phyloP scores from a whole-genome alignment of 2,329 filamentous ascomycete genomes.

The Exophiala sideris region DNA sequence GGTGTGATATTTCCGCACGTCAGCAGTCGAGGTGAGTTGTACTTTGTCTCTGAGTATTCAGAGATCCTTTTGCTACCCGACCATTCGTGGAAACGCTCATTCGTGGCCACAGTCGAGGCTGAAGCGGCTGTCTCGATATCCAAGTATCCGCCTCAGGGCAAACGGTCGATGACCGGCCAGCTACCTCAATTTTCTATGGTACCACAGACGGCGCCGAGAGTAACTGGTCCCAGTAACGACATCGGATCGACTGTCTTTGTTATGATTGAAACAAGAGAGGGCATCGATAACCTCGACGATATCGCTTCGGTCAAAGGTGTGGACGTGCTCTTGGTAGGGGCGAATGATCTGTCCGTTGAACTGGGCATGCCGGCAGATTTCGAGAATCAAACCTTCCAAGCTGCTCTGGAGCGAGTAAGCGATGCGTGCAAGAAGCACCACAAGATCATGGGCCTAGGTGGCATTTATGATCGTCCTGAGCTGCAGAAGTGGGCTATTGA shows the following conservation, averaged over 20 bases:
- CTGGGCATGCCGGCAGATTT: constrained; percentile 12
- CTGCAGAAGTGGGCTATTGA: constrained; percentile 5
- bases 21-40: constrained; percentile 11
- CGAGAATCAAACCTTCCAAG: constrained; percentile 7
- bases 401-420: constrained; percentile 7
- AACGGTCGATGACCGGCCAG: constrained; percentile 13
- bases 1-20: constrained; percentile 20
- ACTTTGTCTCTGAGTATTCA: background rate
- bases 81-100: background rate
- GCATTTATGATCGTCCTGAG: constrained; percentile 7
- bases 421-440: constrained; percentile 3
- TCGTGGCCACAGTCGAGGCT: constrained; percentile 5
- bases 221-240: constrained; percentile 1
- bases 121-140: constrained; percentile 2
- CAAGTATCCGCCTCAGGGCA: constrained; percentile 15
- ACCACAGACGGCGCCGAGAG: background rate
- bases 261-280: constrained; percentile 18
- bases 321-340: constrained; percentile 17
- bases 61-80: too few species aligned
- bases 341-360: constrained; percentile 17
- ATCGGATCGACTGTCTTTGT: constrained; percentile 15
- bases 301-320: constrained; percentile 18
- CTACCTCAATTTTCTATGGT: constrained; percentile 14
- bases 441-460: constrained; percentile 10
- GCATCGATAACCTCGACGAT: constrained; percentile 11